A percentile compares a stretch with the other conserved stretches of the same genome.
Evolutionary conservation across 805 yeast species (phyloP).

Genomic region (Cyberlindnera mrakii): DNA sequence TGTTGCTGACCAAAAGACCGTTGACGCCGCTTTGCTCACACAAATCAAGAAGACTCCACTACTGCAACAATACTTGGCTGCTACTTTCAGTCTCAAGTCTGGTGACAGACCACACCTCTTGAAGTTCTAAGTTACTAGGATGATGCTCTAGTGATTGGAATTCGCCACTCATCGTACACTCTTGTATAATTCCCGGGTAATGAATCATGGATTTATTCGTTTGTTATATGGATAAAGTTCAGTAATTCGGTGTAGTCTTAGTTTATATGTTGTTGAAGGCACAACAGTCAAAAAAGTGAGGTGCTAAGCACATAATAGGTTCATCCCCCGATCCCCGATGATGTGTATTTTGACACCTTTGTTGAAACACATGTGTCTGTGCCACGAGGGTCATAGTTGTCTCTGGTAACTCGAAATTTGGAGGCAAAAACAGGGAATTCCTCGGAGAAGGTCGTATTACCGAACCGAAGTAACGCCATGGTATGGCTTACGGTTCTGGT

Average conservation of each 20-base stretch:
- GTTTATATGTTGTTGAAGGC: not conserved
- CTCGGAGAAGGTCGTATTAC: too few species aligned
- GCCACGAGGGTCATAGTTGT: too few species aligned
- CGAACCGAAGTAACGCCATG: too few species aligned
- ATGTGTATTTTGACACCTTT: too few species aligned
- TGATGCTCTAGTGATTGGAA: not conserved
- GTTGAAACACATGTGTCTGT: too few species aligned
- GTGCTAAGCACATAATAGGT: too few species aligned
- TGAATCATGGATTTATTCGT: constrained; percentile 18
- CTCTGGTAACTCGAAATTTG: too few species aligned
- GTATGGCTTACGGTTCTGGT: too few species aligned
- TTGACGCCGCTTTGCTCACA: constrained; percentile 87
- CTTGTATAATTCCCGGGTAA: constrained; percentile 22
- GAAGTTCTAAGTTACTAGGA: constrained; percentile 66
- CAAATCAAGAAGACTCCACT: constrained; percentile 96
- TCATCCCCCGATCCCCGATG: too few species aligned
- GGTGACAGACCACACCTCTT: constrained; percentile 99
- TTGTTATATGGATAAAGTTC: constrained; percentile 12
- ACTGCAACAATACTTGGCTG: constrained; percentile 92
- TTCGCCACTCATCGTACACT: constrained; percentile 2
- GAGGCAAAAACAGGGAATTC: too few species aligned
- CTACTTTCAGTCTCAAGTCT: constrained; percentile 92
- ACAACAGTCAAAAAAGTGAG: too few species aligned
- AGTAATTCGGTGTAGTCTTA: not conserved
- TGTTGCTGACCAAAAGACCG: constrained; percentile 93